Percentiles rank a stretch among this genome's conserved stretches.
phyloP scores from a whole-genome alignment of 805 yeast genomes.

The Kluyveromyces dobzhanskii region DNA sequence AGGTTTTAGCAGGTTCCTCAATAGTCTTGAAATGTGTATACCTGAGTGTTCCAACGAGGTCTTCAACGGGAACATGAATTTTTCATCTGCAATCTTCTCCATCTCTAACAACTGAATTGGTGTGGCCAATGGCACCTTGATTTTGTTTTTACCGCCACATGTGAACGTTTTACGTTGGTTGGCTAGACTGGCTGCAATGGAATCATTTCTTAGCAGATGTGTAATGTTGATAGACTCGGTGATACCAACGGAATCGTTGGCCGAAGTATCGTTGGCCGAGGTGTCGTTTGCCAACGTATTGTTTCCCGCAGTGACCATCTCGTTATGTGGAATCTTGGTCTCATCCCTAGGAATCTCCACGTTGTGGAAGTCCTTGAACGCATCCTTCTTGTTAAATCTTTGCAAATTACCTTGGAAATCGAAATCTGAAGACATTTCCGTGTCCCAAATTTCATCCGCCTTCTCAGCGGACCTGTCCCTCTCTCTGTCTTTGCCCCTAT shows the following conservation, averaged over 20 bases:
- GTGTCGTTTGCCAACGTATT: neutral
- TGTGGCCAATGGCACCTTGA: constrained; percentile 49
- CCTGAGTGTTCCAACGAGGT: constrained; percentile 60
- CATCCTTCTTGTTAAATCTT: constrained; percentile 71
- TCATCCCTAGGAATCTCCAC: constrained; percentile 54
- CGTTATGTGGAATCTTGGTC: constrained; percentile 72
- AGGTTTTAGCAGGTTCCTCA: neutral
- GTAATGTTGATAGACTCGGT: constrained; percentile 31
- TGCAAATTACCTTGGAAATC: constrained; percentile 79
- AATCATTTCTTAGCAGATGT: constrained; percentile 24
- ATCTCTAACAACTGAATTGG: constrained; percentile 75
- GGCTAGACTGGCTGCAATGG: constrained; percentile 7
- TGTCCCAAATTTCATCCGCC: constrained; percentile 7
- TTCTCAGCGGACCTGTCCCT: constrained; percentile 8
- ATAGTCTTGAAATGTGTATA: constrained; percentile 43
- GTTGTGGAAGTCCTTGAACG: constrained; percentile 40
- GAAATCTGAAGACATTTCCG: constrained; percentile 42
- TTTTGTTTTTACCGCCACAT: neutral
- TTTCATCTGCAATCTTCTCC: constrained; percentile 50
- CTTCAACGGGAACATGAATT: constrained; percentile 40
- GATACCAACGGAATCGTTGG: constrained; percentile 21
- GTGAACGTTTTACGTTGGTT: constrained; percentile 7
- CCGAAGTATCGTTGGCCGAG: constrained; percentile 12
- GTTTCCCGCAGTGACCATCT: constrained; percentile 19
- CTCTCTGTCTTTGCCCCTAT: constrained; percentile 17